Conservation (phyloP, 495 filamentous ascomycete species). For the Daldinia loculata region DNA sequence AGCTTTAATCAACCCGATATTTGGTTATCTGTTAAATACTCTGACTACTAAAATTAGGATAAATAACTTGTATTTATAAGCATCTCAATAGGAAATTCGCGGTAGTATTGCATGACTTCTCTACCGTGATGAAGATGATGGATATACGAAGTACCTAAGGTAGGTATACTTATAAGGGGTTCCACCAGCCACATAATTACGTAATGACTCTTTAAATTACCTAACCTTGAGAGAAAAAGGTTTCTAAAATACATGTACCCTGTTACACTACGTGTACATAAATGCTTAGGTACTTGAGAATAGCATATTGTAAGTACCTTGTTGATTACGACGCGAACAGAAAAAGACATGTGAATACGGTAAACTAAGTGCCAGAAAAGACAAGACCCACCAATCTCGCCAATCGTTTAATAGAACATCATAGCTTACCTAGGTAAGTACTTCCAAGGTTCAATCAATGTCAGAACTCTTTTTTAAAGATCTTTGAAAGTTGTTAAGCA, state of each 20-base stretch:
- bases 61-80: no score
- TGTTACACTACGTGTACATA: no score
- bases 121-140: no score
- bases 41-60: no score
- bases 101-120: no score
- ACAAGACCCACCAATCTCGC: not conserved
- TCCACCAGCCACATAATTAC: not conserved
- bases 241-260: not conserved
- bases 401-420: not conserved
- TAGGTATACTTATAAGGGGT: not conserved
- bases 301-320: not conserved
- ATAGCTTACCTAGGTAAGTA: not conserved
- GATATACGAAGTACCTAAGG: no score
- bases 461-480: not conserved
- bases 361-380: not conserved
- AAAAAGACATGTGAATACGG: not conserved
- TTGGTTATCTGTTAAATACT: no score
- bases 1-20: no score
- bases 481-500: not conserved
- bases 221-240: not conserved
- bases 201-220: not conserved
- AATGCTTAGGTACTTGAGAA: no score
- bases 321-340: not conserved
- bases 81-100: no score
- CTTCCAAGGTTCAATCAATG: not conserved